Conservation (phyloP, 2,329 filamentous ascomycete species). For the Myriosclerotinia duriaeana region DNA sequence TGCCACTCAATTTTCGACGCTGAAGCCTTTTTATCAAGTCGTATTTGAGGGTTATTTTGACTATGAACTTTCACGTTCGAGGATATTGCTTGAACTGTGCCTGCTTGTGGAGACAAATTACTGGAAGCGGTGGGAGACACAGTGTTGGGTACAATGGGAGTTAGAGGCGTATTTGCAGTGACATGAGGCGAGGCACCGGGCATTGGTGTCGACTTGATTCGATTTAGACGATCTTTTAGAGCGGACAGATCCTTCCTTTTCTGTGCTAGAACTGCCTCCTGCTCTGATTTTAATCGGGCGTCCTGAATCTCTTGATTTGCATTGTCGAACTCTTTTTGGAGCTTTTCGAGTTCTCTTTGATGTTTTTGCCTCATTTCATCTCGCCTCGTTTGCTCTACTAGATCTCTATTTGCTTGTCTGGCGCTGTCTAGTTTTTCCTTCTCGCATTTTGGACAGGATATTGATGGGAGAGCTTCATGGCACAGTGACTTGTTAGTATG, state of each 20-base stretch:
- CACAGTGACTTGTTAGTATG: conserved; percentile 55
- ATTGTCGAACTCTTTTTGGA: conserved; percentile 34
- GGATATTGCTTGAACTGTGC: not conserved
- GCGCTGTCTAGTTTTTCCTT: conserved; percentile 48
- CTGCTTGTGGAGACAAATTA: not conserved
- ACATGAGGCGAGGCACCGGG: not conserved
- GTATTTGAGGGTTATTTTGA: conserved; percentile 25
- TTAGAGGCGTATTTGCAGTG: not conserved
- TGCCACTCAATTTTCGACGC: conserved; percentile 58
- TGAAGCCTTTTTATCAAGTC: conserved; percentile 33
- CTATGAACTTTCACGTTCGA: too few species aligned
- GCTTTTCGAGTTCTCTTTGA: conserved; percentile 28
- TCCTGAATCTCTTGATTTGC: conserved; percentile 45
- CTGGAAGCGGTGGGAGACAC: not conserved
- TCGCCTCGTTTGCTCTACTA: conserved; percentile 29
- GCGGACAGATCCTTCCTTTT: conserved; percentile 49
- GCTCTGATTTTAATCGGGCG: conserved; percentile 46
- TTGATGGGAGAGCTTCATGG: conserved; percentile 35
- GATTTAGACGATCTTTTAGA: conserved; percentile 41
- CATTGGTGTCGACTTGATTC: conserved; percentile 8
- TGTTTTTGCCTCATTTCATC: conserved; percentile 31
- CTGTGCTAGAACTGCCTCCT: conserved; percentile 47
- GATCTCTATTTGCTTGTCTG: conserved; percentile 43
- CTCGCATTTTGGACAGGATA: conserved; percentile 52
- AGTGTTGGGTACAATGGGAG: not conserved